These are phyloP conservation scores for Neurospora sublineolata DNA, from an alignment of 495 filamentous ascomycete genomes.

Conservation along the genomic window DNA sequence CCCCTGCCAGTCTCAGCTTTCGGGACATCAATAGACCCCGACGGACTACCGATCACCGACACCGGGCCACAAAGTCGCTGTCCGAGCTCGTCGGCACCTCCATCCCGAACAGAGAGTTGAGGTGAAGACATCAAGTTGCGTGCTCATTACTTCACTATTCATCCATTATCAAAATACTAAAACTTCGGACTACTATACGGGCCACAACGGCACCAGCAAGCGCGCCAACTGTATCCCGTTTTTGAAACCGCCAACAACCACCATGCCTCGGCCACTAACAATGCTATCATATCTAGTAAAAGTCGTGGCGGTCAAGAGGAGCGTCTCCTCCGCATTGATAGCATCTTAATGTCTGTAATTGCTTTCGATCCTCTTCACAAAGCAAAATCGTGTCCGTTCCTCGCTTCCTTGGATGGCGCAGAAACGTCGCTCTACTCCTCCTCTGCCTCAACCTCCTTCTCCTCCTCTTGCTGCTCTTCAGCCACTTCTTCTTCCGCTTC, in stretches of 20 bases:
- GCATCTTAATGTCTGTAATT: neutral
- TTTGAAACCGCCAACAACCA: neutral
- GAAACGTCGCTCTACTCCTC: neutral
- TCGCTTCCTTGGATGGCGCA: neutral
- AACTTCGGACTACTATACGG: neutral
- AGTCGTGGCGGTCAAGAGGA: neutral
- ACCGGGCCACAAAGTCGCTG: neutral
- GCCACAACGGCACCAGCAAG: neutral
- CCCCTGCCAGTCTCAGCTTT: neutral
- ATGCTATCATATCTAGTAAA: neutral
- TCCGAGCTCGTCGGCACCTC: neutral
- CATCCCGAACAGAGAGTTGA: neutral
- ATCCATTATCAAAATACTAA: neutral
- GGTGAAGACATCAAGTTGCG: neutral
- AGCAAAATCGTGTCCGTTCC: neutral
- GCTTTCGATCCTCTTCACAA: constrained; percentile 5
- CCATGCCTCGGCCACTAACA: neutral
- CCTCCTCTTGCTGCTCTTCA: constrained; percentile 5
- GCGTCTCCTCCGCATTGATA: neutral
- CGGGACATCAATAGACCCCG: neutral
- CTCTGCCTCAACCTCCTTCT: constrained; percentile 8
- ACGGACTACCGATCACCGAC: neutral
- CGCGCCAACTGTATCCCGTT: neutral
- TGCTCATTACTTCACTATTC: neutral
- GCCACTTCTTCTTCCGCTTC: constrained; percentile 4